These are phyloP conservation scores for Monotropa hypopitys DNA, from an alignment of 179 eudicot genomes.

Conservation along the genomic window DNA sequence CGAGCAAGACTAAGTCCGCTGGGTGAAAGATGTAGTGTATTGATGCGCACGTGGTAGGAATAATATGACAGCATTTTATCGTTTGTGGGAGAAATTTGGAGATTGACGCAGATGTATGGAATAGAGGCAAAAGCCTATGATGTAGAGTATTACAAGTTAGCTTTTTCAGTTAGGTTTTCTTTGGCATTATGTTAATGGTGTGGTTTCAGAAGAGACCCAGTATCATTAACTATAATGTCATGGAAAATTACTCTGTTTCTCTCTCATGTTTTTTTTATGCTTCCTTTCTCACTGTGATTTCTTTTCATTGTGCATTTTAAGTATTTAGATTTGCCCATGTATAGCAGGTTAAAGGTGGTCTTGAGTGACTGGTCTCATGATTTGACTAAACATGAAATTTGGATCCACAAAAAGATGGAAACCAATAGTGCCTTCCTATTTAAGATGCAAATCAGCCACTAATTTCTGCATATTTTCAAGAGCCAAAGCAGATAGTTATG, in stretches of 20 bases:
- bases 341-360: constrained; percentile 22
- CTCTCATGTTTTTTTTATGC: not conserved
- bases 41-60: not conserved
- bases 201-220: not conserved
- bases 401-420: constrained; percentile 69
- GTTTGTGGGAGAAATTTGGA: not conserved
- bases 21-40: not conserved
- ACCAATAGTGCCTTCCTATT: constrained; percentile 38
- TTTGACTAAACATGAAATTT: constrained; percentile 39
- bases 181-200: not conserved
- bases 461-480: constrained; percentile 65
- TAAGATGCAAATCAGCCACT: constrained; percentile 47
- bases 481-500: constrained; percentile 46
- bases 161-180: not conserved
- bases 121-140: not conserved
- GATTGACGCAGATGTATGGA: not conserved
- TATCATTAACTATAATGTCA: not conserved
- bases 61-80: not conserved
- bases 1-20: not conserved
- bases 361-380: constrained; percentile 14
- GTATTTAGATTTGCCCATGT: constrained; percentile 1
- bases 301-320: not conserved
- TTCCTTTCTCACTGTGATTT: not conserved
- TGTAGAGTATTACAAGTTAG: not conserved
- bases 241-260: not conserved